phyloP scores from a whole-genome alignment of 2,329 filamentous ascomycete genomes.

The Verticillium alfalfae region DNA sequence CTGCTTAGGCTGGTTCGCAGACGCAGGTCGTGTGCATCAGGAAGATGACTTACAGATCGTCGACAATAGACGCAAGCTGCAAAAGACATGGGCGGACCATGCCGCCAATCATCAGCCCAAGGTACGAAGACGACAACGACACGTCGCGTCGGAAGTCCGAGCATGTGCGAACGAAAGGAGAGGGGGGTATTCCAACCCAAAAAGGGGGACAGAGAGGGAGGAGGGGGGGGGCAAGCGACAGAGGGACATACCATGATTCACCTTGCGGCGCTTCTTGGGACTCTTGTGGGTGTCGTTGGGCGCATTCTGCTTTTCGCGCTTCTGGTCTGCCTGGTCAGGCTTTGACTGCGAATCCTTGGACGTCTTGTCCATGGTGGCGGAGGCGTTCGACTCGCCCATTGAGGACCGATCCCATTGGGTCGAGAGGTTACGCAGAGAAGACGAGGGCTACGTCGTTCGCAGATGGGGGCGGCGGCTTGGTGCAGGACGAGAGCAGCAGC shows the following conservation, averaged over 20 bases:
- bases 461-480: conserved; percentile 28
- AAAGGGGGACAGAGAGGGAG: conserved; percentile 3
- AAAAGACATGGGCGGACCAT: conserved; percentile 24
- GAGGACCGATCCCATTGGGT: conserved; percentile 34
- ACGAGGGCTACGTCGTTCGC: conserved; percentile 25
- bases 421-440: conserved; percentile 35
- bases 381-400: conserved; percentile 27
- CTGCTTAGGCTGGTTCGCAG: background rate
- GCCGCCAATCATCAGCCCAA: conserved; percentile 30
- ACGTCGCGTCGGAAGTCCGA: conserved; percentile 16
- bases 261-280: conserved; percentile 81
- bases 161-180: background rate
- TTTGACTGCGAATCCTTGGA: conserved; percentile 30
- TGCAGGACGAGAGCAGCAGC: conserved; percentile 22
- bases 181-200: background rate
- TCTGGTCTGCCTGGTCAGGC: conserved; percentile 21
- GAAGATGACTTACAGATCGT: conserved; percentile 68
- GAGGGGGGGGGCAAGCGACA: conserved; percentile 14
- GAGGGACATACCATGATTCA: conserved; percentile 70
- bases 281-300: conserved; percentile 41
- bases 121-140: conserved; percentile 9
- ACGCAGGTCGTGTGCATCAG: conserved; percentile 1
- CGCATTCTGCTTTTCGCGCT: conserved; percentile 15
- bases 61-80: conserved; percentile 84
- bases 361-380: conserved; percentile 25